Conservation (phyloP, 345 rosid species). For the Aquilaria sinensis region DNA sequence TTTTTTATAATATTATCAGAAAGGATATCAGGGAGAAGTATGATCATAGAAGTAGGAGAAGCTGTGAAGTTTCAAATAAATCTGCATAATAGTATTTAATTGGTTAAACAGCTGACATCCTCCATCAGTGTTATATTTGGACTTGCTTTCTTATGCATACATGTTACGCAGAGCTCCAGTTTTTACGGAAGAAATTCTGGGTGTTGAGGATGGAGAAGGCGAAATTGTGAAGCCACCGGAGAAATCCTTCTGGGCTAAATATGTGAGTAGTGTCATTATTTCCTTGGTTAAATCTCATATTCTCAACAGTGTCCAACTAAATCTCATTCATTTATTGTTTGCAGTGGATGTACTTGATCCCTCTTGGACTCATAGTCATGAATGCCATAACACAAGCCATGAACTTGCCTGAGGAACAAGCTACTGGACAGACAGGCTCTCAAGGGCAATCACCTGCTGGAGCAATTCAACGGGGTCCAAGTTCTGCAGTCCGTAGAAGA, state of each 20-base stretch:
- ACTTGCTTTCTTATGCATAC: neutral
- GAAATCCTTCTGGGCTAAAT: constrained; percentile 94
- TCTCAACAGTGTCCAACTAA: neutral
- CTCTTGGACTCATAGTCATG: constrained; percentile 86
- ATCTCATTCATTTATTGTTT: constrained; percentile 8
- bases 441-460: constrained; percentile 42
- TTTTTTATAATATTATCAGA: no score
- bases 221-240: constrained; percentile 65
- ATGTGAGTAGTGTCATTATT: constrained; percentile 42
- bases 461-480: constrained; percentile 32
- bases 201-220: constrained; percentile 61
- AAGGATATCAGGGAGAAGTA: no score
- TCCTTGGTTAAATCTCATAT: no score
- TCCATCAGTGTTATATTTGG: no score
- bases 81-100: neutral
- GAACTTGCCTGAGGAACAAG: constrained; percentile 78
- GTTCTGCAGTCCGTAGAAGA: constrained; percentile 54
- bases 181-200: constrained; percentile 55
- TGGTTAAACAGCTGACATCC: no score
- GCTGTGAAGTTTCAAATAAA: neutral
- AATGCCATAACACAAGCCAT: constrained; percentile 91
- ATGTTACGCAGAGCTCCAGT: constrained; percentile 53
- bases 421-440: constrained; percentile 39
- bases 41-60: no score
- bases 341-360: constrained; percentile 97